These are phyloP conservation scores for Fraxinus sp. DNA, from an alignment of 305 asterid genomes.

Conservation along the genomic window DNA sequence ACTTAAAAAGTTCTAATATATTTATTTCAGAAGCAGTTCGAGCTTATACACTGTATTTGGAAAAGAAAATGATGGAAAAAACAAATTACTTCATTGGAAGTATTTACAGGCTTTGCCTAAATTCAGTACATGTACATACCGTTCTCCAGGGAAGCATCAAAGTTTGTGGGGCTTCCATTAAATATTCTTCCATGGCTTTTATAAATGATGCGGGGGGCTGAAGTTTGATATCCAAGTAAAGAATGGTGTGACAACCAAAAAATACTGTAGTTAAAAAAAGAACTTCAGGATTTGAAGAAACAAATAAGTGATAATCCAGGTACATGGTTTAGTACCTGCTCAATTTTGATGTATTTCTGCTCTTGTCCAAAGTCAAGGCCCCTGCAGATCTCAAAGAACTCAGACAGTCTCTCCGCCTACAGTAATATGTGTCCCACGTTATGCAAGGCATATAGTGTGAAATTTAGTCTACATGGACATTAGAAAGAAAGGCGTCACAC, in stretches of 20 bases:
- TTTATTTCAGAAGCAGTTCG: not conserved
- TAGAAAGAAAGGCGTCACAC: conserved; percentile 8
- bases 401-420: conserved; percentile 68
- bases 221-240: conserved; percentile 26
- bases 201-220: conserved; percentile 69
- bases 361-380: conserved; percentile 64
- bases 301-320: not conserved
- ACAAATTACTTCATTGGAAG: not conserved
- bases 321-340: conserved; percentile 43
- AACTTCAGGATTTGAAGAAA: not conserved
- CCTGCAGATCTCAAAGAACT: conserved; percentile 78
- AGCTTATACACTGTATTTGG: not conserved
- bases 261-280: not conserved
- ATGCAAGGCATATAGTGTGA: conserved; percentile 1
- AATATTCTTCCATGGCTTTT: conserved; percentile 70
- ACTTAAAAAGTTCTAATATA: not conserved
- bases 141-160: conserved; percentile 57
- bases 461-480: not conserved
- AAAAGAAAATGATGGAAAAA: not conserved
- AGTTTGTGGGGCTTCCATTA: conserved; percentile 60
- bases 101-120: not conserved
- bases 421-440: conserved; percentile 17
- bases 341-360: conserved; percentile 68
- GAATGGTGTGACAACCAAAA: conserved; percentile 8
- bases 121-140: conserved; percentile 37